Base-by-base conservation (phyloP, 1,284 basidiomycete genomes). In the Papiliotrema fonsecae region DNA sequence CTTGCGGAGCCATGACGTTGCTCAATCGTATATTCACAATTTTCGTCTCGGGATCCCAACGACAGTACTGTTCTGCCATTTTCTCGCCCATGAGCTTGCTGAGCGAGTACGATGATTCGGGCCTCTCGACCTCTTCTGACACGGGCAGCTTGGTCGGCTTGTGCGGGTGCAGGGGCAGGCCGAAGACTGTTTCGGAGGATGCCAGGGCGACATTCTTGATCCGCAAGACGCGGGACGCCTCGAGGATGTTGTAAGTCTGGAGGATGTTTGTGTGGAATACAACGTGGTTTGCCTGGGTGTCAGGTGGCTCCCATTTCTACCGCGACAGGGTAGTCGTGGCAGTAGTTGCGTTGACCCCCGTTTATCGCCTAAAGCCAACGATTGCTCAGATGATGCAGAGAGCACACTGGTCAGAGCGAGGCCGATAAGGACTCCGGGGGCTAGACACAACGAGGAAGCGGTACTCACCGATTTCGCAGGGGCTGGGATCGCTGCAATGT, bases 11-110 rank as follows among this genome's bases (percentile, higher is more conserved):
- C 62, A 73, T 73, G 39, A 75, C 72, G 45, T 75, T 75, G 49
- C 61, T 65, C 31, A 75, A 64, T 1, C 73, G 58, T 53, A 74
- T 62, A 37, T 61, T 70, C 51, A 74, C 55, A 47, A 74, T 64
- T 52, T 73, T 75, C n/a, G 59, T 47, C 31, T 64, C 57, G 6
- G 65, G 61, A 37, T 71, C 66, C 73, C 73, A 75, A 22, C 72
- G 49, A 6, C 58, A 61, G 52, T 58, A 73, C 48, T 75, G 70
- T 32, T 70, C 72, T 2, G 61, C 60, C 55, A 74, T 66, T 30
- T 68, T 69, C 50, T 75, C 73, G 2, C 71, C 70, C n/a, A 75
- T 49, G 24, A 74, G 58, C 58, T 75, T 75, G 40, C 61, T 57
- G 14, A 75, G 58, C 6, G 63, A 67, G 50, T 75, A 75, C 25